Conservation (phyloP, 768 basidiomycete species). For the Boletus speciosus region DNA sequence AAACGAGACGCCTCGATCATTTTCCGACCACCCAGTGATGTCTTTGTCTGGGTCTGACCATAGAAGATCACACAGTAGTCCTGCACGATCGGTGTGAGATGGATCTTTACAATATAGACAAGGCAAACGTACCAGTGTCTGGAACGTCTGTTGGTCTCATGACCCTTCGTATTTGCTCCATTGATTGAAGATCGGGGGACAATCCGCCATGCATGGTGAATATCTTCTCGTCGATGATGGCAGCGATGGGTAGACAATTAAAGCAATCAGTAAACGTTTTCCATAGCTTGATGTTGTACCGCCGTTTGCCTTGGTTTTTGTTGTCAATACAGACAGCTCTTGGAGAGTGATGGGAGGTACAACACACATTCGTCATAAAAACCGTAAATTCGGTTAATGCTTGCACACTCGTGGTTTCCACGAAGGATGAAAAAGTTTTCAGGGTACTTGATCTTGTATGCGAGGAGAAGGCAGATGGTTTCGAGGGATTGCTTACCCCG, state of each 20-base stretch:
- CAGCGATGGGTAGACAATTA: constrained; percentile 98
- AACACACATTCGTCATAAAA: constrained; percentile 99
- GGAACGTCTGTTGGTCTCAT: constrained; percentile 99
- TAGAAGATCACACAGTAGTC: constrained; percentile 90
- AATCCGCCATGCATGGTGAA: constrained; percentile 99
- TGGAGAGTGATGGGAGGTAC: not conserved
- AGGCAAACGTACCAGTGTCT: constrained; percentile 72
- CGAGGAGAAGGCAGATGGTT: constrained; percentile 97
- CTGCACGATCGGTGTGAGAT: constrained; percentile 37
- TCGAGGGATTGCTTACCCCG: constrained; percentile 98
- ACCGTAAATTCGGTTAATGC: constrained; percentile 99
- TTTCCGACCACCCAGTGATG: constrained; percentile 99
- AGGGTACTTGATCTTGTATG: constrained; percentile 99
- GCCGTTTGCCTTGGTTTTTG: constrained; percentile 79
- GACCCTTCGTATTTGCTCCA: constrained; percentile 99
- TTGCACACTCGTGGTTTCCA: constrained; percentile 99
- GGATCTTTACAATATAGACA: not conserved
- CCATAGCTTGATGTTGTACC: constrained; percentile 99
- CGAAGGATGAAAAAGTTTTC: constrained; percentile 99
- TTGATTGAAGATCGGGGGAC: constrained; percentile 95
- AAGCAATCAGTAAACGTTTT: constrained; percentile 99
- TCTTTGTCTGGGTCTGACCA: constrained; percentile 99
- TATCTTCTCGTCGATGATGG: constrained; percentile 99
- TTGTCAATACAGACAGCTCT: constrained; percentile 10
- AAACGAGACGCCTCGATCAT: constrained; percentile 97